These are phyloP conservation scores for Ophidiomyces ophidiicola DNA, from an alignment of 2,329 filamentous ascomycete genomes.

Conservation along the genomic window DNA sequence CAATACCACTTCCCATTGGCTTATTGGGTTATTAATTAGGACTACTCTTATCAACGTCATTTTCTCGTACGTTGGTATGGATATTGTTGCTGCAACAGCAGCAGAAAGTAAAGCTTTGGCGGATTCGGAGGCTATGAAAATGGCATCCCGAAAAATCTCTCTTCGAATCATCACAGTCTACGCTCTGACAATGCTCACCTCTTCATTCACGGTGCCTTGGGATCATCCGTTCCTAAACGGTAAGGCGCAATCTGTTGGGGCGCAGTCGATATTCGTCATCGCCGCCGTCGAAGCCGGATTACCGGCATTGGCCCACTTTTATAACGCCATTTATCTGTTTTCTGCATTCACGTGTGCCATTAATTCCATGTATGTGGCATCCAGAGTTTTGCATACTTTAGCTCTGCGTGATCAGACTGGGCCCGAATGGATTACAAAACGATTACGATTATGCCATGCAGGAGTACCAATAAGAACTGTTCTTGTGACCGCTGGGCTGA, in stretches of 20 bases:
- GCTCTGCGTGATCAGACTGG: slow-evolving; percentile 29
- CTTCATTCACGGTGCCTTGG: slow-evolving; percentile 34
- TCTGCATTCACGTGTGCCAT: slow-evolving; percentile 34
- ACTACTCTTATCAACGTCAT: slow-evolving; percentile 31
- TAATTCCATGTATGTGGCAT: slow-evolving; percentile 34
- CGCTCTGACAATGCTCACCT: slow-evolving; percentile 31
- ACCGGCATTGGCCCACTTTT: slow-evolving; percentile 29
- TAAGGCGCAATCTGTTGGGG: slow-evolving; percentile 25
- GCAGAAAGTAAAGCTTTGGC: slow-evolving; percentile 34
- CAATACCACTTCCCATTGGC: not conserved
- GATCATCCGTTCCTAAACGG: slow-evolving; percentile 34
- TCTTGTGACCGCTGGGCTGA: slow-evolving; percentile 29
- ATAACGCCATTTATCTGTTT: slow-evolving; percentile 38
- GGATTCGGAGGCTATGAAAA: slow-evolving; percentile 34
- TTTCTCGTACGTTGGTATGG: slow-evolving; percentile 36
- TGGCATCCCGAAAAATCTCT: slow-evolving; percentile 34
- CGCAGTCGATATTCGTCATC: slow-evolving; percentile 32
- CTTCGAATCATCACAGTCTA: slow-evolving; percentile 36
- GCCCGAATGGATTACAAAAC: slow-evolving; percentile 32
- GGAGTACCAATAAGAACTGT: slow-evolving; percentile 33
- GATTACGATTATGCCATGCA: slow-evolving; percentile 27
- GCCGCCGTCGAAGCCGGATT: slow-evolving; percentile 32
- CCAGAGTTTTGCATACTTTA: slow-evolving; percentile 34
- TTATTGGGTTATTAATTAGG: slow-evolving; percentile 21
- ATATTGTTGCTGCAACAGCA: slow-evolving; percentile 34